phyloP scores from a whole-genome alignment of 1,284 basidiomycete species.

The Pterula multifida region DNA sequence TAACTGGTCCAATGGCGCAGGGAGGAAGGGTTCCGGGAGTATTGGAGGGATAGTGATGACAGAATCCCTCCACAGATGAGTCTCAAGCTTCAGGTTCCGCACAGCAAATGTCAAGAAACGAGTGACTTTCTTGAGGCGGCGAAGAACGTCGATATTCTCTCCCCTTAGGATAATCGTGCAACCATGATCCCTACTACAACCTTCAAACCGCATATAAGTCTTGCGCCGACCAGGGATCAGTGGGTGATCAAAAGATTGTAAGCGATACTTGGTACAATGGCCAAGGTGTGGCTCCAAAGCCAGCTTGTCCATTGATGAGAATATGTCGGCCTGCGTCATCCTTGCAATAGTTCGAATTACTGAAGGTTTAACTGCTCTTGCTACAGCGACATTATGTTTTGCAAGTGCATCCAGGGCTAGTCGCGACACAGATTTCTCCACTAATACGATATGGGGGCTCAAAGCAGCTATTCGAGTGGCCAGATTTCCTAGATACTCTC shows the following conservation, averaged over 20 bases:
- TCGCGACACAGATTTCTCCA: slow-evolving; percentile 86
- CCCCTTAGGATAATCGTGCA: slow-evolving; percentile 92
- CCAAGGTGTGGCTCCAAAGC: slow-evolving; percentile 87
- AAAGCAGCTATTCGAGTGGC: slow-evolving; percentile 84
- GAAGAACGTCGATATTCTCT: slow-evolving; percentile 70
- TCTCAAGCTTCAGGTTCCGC: slow-evolving; percentile 87
- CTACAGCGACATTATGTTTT: slow-evolving; percentile 82
- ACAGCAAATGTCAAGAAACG: slow-evolving; percentile 88
- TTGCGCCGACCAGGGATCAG: slow-evolving; percentile 87
- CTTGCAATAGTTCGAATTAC: slow-evolving; percentile 83
- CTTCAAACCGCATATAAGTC: slow-evolving; percentile 96
- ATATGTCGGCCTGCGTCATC: slow-evolving; percentile 92
- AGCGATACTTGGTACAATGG: slow-evolving; percentile 77
- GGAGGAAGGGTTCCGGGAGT: slow-evolving; percentile 52
- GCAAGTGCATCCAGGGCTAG: slow-evolving; percentile 87
- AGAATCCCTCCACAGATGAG: slow-evolving; percentile 90
- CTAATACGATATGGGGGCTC: slow-evolving; percentile 88
- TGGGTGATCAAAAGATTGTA: slow-evolving; percentile 92
- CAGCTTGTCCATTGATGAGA: slow-evolving; percentile 91
- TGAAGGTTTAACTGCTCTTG: slow-evolving; percentile 80
- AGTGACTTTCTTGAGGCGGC: slow-evolving; percentile 85
- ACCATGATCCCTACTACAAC: slow-evolving; percentile 84
- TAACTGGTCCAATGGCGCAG: slow-evolving; percentile 14
- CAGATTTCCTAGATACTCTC: slow-evolving; percentile 86
- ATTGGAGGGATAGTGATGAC: slow-evolving; percentile 70